These are phyloP conservation scores for Dendrobium officinale DNA, from an alignment of 106 monocot genomes.

Conservation along the genomic window DNA sequence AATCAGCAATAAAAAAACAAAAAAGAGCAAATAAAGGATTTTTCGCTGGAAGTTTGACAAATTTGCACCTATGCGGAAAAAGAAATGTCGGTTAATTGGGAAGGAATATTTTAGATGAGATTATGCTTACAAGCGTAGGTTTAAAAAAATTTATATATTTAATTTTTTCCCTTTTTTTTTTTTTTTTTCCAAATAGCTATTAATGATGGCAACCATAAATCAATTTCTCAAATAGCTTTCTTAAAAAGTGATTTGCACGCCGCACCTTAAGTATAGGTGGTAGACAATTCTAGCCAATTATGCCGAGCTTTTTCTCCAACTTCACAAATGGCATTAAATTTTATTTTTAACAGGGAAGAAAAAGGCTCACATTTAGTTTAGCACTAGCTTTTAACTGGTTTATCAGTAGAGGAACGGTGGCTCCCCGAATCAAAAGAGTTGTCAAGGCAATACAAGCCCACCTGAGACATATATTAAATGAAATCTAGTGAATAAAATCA, in stretches of 20 bases:
- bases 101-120: background rate
- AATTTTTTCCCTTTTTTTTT: background rate
- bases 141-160: background rate
- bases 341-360: background rate
- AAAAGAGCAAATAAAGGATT: background rate
- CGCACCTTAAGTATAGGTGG: background rate
- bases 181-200: background rate
- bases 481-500: background rate
- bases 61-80: no score
- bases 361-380: slow-evolving; percentile 52
- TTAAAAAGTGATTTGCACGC: background rate
- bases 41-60: background rate
- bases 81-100: background rate
- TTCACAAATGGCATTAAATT: background rate
- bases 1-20: background rate
- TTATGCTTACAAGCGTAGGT: background rate
- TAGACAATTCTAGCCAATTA: background rate
- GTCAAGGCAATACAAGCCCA: slow-evolving; percentile 79
- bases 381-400: slow-evolving; percentile 65
- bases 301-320: background rate
- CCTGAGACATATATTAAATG: slow-evolving; percentile 29
- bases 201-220: background rate
- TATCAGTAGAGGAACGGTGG: slow-evolving; percentile 57
- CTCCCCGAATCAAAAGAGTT: slow-evolving; percentile 64
- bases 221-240: background rate